These are phyloP conservation scores for Pilatotrama ljubarskyi DNA, from an alignment of 768 basidiomycete species.

Conservation along the genomic window DNA sequence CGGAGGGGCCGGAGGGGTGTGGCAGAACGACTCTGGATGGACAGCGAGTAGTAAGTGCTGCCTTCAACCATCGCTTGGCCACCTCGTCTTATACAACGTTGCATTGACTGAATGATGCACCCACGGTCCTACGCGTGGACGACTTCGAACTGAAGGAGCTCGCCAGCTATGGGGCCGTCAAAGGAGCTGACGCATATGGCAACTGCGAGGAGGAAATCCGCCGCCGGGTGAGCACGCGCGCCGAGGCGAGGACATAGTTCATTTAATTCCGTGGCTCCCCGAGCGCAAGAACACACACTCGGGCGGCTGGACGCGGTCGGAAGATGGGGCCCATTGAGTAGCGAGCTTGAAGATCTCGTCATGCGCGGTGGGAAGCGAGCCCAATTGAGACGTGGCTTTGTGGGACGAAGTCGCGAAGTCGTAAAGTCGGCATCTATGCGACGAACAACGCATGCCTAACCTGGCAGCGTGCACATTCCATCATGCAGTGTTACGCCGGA, in stretches of 20 bases:
- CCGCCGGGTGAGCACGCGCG: neutral
- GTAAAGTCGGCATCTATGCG: neutral
- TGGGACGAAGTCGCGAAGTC: neutral
- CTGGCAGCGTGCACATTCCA: neutral
- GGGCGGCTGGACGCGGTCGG: neutral
- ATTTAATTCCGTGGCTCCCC: neutral
- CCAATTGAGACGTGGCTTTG: constrained; percentile 3
- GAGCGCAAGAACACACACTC: neutral
- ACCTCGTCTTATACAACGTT: constrained; percentile 10
- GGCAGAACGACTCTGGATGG: neutral
- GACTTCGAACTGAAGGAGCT: neutral
- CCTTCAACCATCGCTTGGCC: neutral
- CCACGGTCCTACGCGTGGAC: neutral
- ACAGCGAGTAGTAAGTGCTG: neutral
- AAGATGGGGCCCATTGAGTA: neutral
- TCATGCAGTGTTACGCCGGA: neutral
- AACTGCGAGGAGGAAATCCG: neutral
- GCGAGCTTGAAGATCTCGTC: neutral
- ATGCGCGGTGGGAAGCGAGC: neutral
- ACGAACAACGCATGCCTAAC: constrained; percentile 5
- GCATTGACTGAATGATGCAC: neutral
- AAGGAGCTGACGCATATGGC: constrained; percentile 6
- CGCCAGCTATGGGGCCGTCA: constrained; percentile 4
- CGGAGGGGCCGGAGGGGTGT: neutral
- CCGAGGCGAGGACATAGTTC: too few relatives aligned